Evolutionary conservation across 371 early-diverging fungal species (phyloP), one percentile per base, ranked within the genome.

Genomic region (Blyttiomyces sp.): DNA sequence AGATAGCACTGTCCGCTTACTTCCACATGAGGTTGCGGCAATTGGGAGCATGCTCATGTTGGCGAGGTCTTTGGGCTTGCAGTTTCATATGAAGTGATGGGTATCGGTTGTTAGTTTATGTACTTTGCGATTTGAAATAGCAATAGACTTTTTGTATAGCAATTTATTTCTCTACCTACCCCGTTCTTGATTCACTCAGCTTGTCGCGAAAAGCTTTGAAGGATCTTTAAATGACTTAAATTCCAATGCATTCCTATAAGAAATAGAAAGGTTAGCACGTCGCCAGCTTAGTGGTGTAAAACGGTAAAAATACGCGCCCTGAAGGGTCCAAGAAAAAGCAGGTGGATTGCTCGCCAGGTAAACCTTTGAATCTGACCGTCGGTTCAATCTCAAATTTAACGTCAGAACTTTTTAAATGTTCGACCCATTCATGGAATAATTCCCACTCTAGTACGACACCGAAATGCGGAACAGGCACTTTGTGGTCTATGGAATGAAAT

Each of bases 341-440:
- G 7, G 46, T 59, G 23, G 54, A 45, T 33, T 53, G 54, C 31
- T 61, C 52, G 19, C 54, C 61, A 3, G 54, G 54, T 9, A 26
- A 48, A 13, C 61, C 61, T 19, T 27, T 46, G 28, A 51, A 53
- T 46, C 39, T 50, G 26, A 62, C 43, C 4, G 57, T 58, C 2
- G 72, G 72, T 44, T 54, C 72, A 49, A 71, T 61, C 59, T 71
- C 72, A 55, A 71, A 71, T 53, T 67, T 68, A 59, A 71, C 51
- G 7, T 34, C 21, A 35, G 43, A 23, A 7, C 42, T 44, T 35
- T 54, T 51, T 23, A 65, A 34, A 11, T 24, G 24, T 1, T 63
- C 61, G 21, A 57, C 71, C 27, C 61, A 59, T 34, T 59, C 48
- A 55, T 71, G 71, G 46, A 64, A 66, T 4, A 32, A 3, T 21